Evolutionary conservation across 371 early-diverging fungal genomes (phyloP), one percentile per base, ranked within the genome.

Genomic region (Batkoa obscura): DNA sequence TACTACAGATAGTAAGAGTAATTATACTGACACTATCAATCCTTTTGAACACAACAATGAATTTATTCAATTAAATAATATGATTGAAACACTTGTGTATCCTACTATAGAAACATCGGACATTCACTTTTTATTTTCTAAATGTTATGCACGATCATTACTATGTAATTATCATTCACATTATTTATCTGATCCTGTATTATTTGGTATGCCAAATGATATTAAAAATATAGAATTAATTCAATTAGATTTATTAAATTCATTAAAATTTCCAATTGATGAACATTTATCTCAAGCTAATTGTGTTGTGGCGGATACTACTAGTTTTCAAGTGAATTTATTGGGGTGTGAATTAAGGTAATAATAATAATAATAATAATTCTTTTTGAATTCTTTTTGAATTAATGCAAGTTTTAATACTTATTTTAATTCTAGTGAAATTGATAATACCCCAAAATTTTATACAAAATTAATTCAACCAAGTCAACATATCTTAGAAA

Each of bases 121-220:
- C 70, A 76, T 62, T 61, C 67, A 15, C 31, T 35, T 32, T 35
- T 53, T 80, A 12, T 80, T 68, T 59, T 70, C 75, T 32, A 78
- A 78, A 60, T 78, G 77, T 5, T 80, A 76, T 54, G 80, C 78
- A 5, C 69, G 80, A 45, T 80, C 80, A 6, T 60, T 80, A 43
- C 74, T 80, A 78, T 77, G 67, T 32, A 67, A 72, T 6, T 78
- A 73, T 41, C 72, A 72, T 54, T 70, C 72, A 12, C 64, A 63
- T 1, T 80, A 76, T 56, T 72, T 74, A 61, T 68, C 80, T 2
- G 78, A 76, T 49, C 78, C 78, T 61, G 77, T 75, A 2, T 56
- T 80, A 35, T 71, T 76, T 70, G 80, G 80, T 4, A 64, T 78
- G 2, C 77, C 78, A 9, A 66, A 72, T 13, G 70, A 72, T 49